Percentiles rank a stretch among this genome's conserved stretches.
phyloP scores from a whole-genome alignment of 2,329 filamentous ascomycete species.

The Calonectria ilicicola region DNA sequence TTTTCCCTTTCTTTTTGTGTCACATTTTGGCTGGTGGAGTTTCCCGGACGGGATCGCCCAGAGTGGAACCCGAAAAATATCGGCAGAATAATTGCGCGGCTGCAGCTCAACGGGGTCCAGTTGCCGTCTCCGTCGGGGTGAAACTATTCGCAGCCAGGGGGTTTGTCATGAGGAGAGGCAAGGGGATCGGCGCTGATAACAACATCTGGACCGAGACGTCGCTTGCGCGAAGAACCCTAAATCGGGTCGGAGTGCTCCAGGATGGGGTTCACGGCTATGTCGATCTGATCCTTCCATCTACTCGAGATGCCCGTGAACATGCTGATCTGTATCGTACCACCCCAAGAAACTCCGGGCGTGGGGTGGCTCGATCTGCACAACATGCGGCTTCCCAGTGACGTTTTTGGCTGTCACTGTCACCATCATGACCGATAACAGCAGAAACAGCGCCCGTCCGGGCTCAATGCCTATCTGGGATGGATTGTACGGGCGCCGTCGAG shows the following conservation, averaged over 20 bases:
- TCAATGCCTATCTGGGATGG: neutral
- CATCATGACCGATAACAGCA: neutral
- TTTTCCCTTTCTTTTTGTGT: neutral
- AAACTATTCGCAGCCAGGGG: slow-evolving; percentile 6
- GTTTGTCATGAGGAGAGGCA: neutral
- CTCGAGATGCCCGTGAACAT: neutral
- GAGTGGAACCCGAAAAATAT: neutral
- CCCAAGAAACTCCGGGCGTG: neutral
- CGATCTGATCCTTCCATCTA: slow-evolving; percentile 13
- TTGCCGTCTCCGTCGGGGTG: slow-evolving; percentile 1
- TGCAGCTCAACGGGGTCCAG: neutral
- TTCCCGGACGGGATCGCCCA: slow-evolving; percentile 8
- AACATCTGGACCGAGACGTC: neutral
- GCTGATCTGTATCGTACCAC: slow-evolving; percentile 16
- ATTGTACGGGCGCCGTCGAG: neutral
- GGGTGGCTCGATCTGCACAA: neutral
- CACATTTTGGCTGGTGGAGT: slow-evolving; percentile 10
- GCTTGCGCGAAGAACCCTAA: neutral
- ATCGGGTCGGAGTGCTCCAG: neutral
- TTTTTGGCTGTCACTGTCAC: neutral
- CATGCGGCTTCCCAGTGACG: neutral
- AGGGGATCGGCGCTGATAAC: neutral
- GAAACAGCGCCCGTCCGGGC: neutral
- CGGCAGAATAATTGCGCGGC: neutral
- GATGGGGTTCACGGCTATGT: slow-evolving; percentile 6